These are phyloP conservation scores for Bruguiera hainesii DNA, from an alignment of 441 rosid species.

Conservation along the genomic window DNA sequence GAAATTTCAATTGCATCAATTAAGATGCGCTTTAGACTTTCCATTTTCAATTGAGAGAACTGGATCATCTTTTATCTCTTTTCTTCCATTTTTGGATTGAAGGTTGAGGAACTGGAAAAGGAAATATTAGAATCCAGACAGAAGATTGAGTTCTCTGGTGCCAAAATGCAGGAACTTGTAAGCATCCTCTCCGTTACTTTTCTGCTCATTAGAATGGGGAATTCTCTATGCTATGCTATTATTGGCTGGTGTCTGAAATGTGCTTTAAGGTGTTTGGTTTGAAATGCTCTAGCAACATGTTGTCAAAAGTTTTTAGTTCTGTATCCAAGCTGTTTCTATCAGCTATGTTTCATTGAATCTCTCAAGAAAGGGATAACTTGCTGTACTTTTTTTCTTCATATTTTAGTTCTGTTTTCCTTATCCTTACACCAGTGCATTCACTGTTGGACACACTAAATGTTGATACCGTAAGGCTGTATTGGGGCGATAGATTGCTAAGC, in stretches of 20 bases:
- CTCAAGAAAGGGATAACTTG: too few species aligned
- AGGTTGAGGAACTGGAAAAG: constrained; percentile 95
- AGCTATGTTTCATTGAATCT: too few species aligned
- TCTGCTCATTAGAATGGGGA: background rate
- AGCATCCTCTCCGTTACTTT: constrained; percentile 32
- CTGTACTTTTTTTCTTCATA: too few species aligned
- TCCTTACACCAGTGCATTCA: background rate
- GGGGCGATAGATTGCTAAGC: too few species aligned
- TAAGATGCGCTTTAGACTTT: background rate
- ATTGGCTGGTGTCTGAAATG: background rate
- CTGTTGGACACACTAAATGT: background rate
- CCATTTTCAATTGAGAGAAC: constrained; percentile 16
- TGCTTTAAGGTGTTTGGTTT: background rate
- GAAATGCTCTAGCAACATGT: constrained; percentile 3
- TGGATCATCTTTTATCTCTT: background rate
- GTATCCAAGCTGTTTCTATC: too few species aligned
- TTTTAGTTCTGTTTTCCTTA: background rate
- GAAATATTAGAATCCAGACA: constrained; percentile 74
- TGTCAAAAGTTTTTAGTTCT: background rate
- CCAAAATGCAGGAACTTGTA: constrained; percentile 98
- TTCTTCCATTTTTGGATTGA: constrained; percentile 18
- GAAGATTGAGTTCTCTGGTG: constrained; percentile 76
- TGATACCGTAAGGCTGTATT: too few species aligned
- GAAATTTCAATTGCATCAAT: background rate
- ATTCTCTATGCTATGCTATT: constrained; percentile 1